Conservation (phyloP, 495 filamentous ascomycete species). For the Delitschia confertaspora region DNA sequence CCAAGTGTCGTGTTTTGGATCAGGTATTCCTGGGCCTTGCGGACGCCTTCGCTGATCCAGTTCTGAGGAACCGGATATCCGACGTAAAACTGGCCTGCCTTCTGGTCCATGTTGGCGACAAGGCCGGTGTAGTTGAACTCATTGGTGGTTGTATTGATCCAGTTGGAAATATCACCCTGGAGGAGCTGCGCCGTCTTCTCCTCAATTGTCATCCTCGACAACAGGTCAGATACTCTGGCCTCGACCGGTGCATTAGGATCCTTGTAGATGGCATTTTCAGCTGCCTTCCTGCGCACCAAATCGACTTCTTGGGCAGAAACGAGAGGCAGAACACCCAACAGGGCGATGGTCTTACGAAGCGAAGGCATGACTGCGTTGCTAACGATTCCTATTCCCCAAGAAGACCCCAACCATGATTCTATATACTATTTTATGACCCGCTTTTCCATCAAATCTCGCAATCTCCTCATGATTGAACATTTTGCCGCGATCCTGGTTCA, state of each 20-base stretch:
- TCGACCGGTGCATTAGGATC: constrained; percentile 52
- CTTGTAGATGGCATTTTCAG: constrained; percentile 44
- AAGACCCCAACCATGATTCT: too few relatives aligned
- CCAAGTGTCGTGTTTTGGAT: constrained; percentile 49
- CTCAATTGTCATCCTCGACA: constrained; percentile 59
- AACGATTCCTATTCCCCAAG: too few relatives aligned
- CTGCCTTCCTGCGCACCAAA: constrained; percentile 5
- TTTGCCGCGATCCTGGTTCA: too few relatives aligned
- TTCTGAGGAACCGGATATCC: constrained; percentile 56
- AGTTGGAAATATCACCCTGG: constrained; percentile 57
- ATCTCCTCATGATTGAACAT: too few relatives aligned
- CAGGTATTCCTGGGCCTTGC: constrained; percentile 55
- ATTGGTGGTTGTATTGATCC: constrained; percentile 52
- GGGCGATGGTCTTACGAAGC: too few relatives aligned
- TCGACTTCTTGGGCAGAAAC: constrained; percentile 2
- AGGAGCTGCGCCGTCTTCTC: constrained; percentile 59
- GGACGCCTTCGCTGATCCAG: constrained; percentile 51
- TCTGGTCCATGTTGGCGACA: constrained; percentile 52
- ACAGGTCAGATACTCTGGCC: constrained; percentile 52
- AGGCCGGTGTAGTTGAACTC: constrained; percentile 56
- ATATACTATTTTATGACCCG: too few relatives aligned
- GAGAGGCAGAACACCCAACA: background rate
- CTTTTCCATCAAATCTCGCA: too few relatives aligned
- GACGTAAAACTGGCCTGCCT: constrained; percentile 60
- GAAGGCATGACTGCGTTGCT: too few relatives aligned